phyloP scores from a whole-genome alignment of 768 basidiomycete species.

The Phylloporus sp. region DNA sequence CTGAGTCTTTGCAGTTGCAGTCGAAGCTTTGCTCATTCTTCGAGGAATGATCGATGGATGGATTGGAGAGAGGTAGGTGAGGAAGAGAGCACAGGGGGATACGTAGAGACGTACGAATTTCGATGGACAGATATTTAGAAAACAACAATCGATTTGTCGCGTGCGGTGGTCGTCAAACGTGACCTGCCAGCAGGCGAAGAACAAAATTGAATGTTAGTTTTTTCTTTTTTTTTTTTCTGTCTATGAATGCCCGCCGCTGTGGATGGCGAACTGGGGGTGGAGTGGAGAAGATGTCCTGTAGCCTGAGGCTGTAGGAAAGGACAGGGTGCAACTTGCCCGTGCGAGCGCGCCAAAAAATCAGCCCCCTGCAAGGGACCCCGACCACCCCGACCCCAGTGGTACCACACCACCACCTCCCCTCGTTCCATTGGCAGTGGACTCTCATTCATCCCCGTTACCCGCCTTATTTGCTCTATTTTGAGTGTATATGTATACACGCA shows the following conservation, averaged over 20 bases:
- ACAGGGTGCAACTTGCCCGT: slow-evolving; percentile 32
- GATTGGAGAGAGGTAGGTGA: background rate
- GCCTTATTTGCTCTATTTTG: background rate
- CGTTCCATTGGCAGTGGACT: background rate
- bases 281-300: slow-evolving; percentile 28
- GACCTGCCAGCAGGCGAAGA: slow-evolving; percentile 90
- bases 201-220: slow-evolving; percentile 47
- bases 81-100: slow-evolving; percentile 10
- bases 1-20: slow-evolving; percentile 69
- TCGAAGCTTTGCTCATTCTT: slow-evolving; percentile 94
- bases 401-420: slow-evolving; percentile 7
- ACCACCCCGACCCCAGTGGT: slow-evolving; percentile 17
- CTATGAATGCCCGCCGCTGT: slow-evolving; percentile 41
- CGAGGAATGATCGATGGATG: slow-evolving; percentile 4
- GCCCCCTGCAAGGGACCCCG: slow-evolving; percentile 25
- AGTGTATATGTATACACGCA: background rate
- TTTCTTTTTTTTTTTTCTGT: slow-evolving; percentile 30
- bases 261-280: slow-evolving; percentile 32
- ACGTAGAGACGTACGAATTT: slow-evolving; percentile 40
- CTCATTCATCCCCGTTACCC: background rate
- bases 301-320: slow-evolving; percentile 39
- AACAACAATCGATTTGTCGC: slow-evolving; percentile 52
- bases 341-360: slow-evolving; percentile 32
- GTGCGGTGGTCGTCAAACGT: slow-evolving; percentile 79
- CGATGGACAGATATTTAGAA: slow-evolving; percentile 42